Conservation (phyloP, 306 rosid genomes). For the Corylus avellana region DNA sequence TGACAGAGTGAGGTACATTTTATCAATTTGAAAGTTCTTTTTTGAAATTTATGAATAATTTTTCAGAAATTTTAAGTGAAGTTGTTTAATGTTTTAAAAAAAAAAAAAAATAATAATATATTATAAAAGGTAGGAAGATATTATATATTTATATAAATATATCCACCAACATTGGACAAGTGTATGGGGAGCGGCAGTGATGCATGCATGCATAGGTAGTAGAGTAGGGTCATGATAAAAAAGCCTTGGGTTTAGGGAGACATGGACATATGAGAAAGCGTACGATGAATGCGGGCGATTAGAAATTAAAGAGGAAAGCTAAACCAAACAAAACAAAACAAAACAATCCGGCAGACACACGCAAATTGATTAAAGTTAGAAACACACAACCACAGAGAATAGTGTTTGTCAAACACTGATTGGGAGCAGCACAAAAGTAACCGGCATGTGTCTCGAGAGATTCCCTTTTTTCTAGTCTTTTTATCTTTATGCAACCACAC, state of each 20-base stretch:
- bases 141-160: background rate
- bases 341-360: constrained; percentile 43
- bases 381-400: background rate
- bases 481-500: no score
- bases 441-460: constrained; percentile 36
- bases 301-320: constrained; percentile 31
- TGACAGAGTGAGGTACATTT: no score
- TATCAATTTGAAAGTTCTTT: no score
- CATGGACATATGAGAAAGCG: constrained; percentile 58
- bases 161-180: constrained; percentile 3
- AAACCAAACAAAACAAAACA: constrained; percentile 23
- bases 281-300: constrained; percentile 83
- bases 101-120: background rate
- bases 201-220: background rate
- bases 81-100: no score
- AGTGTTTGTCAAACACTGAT: constrained; percentile 34
- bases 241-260: constrained; percentile 38
- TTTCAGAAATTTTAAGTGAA: no score
- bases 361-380: constrained; percentile 39
- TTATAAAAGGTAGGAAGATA: background rate
- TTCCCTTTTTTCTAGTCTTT: background rate
- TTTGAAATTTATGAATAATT: no score
- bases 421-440: constrained; percentile 32
- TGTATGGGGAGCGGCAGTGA: background rate
- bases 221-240: constrained; percentile 17